Base-by-base conservation (phyloP, 2,329 filamentous ascomycete species). In the Colletotrichum godetiae region DNA sequence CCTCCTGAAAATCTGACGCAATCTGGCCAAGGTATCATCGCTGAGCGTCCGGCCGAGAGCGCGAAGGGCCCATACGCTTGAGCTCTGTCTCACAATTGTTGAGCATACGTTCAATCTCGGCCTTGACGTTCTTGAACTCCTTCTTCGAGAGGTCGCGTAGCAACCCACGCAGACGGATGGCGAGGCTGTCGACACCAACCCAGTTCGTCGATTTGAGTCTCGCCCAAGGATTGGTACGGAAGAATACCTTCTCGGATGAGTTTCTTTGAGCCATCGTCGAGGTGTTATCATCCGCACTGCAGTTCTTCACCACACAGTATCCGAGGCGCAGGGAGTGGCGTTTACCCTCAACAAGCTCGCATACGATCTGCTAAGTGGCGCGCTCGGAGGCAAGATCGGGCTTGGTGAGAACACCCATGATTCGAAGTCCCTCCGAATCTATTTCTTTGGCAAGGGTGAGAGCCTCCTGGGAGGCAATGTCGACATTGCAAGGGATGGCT, bases 331-430 rank as follows among this genome's bases (percentile, higher is more conserved):
- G 78, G 1, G 83, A 77, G 1, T 81, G 80, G 3, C 82, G 80
- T 15, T 83, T 85, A 0, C 86, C 86, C 0, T 65, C 58, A 0
- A 88, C 81, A 0, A 87, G 82, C 4, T 88, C 81, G 3, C 85
- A 78, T 1, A 86, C 79, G 1, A 81, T 81, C 0, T 80, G 76
- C 31, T 85, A 80, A 0, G 80, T 84, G 0, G 80, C 80, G 0
- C 77, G 69, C 60, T 89, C 87, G 0, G 78, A 78, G 0, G 87
- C 85, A 0, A 92, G 80, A 69, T 93, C 91, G 0, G 89, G 87
- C 75, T 92, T 92, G 0, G 90, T 92, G 0, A 92, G 81, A 0
- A 88, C 84, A 0, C 84, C 85, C 12, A 88, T 78, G 0, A 86
- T 89, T 0, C 86, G 75, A 2, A 78, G 69, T 0, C 86, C 86